A percentile compares a stretch with the other conserved stretches of the same genome.
Evolutionary conservation across 2,329 filamentous ascomycete genomes (phyloP).

Genomic region (Cladosporium velox): DNA sequence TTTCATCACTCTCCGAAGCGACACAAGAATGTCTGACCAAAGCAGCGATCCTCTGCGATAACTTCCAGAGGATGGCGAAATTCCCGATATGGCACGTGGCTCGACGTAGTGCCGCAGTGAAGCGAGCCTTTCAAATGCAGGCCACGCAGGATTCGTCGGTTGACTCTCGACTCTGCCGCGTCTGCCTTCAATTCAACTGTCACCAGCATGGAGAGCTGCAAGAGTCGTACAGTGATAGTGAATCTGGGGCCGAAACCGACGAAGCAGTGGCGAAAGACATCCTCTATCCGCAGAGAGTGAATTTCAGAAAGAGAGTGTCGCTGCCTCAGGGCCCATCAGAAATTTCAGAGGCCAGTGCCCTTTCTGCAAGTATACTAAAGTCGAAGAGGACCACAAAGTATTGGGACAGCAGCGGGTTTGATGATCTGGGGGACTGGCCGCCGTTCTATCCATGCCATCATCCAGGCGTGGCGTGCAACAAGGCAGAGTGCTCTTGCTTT

Average conservation of each 20-base stretch:
- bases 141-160: background rate
- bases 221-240: conserved; percentile 31
- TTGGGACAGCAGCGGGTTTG: conserved; percentile 23
- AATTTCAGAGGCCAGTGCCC: conserved; percentile 11
- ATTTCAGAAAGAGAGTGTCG: conserved; percentile 33
- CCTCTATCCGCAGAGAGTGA: conserved; percentile 35
- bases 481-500: conserved; percentile 64
- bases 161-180: conserved; percentile 29
- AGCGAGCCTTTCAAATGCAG: conserved; percentile 1
- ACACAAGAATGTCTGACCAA: conserved; percentile 32
- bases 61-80: conserved; percentile 38
- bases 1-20: conserved; percentile 33
- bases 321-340: conserved; percentile 24
- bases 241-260: conserved; percentile 23
- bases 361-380: background rate
- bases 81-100: conserved; percentile 48
- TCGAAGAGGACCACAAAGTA: conserved; percentile 2
- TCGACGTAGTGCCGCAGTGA: conserved; percentile 29
- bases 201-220: conserved; percentile 45
- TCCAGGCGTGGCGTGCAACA: conserved; percentile 63
- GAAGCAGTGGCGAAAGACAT: conserved; percentile 34
- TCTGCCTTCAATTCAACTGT: conserved; percentile 38
- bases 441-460: conserved; percentile 68
- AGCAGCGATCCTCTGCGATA: conserved; percentile 41
- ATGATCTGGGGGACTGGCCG: conserved; percentile 50